These are phyloP conservation scores for Alternaria metachromatica DNA, from an alignment of 2,329 filamentous ascomycete species.

Conservation along the genomic window DNA sequence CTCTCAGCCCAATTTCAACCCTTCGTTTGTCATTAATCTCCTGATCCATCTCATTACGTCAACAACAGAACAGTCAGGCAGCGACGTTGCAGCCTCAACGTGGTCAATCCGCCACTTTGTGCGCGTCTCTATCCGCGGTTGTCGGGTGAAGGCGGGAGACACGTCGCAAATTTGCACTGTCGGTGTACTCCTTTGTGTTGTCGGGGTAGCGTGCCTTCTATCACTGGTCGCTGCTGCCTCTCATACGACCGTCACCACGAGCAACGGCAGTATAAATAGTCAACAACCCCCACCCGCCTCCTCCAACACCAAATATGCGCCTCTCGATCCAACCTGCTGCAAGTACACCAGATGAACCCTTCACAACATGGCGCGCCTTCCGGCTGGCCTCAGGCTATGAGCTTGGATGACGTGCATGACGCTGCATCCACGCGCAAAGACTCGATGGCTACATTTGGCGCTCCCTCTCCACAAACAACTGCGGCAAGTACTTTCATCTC, in stretches of 20 bases:
- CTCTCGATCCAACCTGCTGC: not conserved
- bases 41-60: conserved; percentile 3
- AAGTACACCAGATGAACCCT: conserved; percentile 9
- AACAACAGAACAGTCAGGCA: not conserved
- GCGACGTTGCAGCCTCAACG: not conserved
- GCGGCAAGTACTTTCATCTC: not conserved
- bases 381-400: not conserved
- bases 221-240: conserved; percentile 6
- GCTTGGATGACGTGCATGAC: conserved; percentile 3
- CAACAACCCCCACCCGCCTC: not conserved
- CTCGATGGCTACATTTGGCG: not conserved
- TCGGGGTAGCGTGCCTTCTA: not conserved
- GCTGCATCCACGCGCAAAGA: not conserved
- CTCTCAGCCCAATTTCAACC: not conserved
- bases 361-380: conserved; percentile 1
- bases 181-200: not conserved
- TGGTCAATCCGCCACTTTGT: not conserved
- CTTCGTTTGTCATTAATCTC: not conserved
- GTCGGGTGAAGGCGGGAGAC: conserved; percentile 1
- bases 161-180: not conserved
- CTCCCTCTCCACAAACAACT: not conserved
- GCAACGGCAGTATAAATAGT: conserved; percentile 5
- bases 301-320: not conserved
- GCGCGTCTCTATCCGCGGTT: not conserved
- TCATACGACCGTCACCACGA: conserved; percentile 8